Percentiles rank a stretch among this genome's conserved stretches.
phyloP scores from a whole-genome alignment of 495 filamentous ascomycete genomes.

The Penicillium cataractarum region DNA sequence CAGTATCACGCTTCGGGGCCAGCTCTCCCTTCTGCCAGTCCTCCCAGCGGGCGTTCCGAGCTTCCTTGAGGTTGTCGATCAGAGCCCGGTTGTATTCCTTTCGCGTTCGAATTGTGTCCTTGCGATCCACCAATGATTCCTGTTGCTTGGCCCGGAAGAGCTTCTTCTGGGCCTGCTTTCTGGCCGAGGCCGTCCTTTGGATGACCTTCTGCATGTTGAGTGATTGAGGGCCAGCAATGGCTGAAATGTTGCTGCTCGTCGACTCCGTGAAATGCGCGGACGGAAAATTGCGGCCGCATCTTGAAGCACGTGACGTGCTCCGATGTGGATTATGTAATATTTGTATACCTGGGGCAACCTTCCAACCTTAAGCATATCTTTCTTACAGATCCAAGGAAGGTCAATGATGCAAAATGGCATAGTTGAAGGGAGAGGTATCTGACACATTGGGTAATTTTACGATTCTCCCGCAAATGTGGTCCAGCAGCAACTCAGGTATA shows the following conservation, averaged over 20 bases:
- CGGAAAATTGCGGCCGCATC: constrained; percentile 45
- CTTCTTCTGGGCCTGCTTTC: constrained; percentile 60
- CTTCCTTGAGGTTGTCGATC: constrained; percentile 35
- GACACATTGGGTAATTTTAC: too few relatives aligned
- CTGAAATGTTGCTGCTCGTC: constrained; percentile 31
- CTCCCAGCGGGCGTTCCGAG: constrained; percentile 52
- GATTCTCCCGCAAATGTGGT: too few relatives aligned
- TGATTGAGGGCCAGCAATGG: constrained; percentile 36
- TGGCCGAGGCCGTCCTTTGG: constrained; percentile 66
- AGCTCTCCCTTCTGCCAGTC: constrained; percentile 78
- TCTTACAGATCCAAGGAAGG: too few relatives aligned
- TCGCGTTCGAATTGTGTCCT: constrained; percentile 36
- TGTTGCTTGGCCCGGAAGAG: constrained; percentile 47
- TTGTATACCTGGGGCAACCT: neutral
- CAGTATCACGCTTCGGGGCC: constrained; percentile 71
- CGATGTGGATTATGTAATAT: constrained; percentile 8
- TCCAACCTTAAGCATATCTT: too few relatives aligned
- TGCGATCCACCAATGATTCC: constrained; percentile 35
- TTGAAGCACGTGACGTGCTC: constrained; percentile 25
- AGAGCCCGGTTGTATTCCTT: constrained; percentile 40
- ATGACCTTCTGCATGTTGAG: constrained; percentile 75
- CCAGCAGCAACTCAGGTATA: too few relatives aligned
- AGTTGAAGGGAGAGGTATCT: too few relatives aligned
- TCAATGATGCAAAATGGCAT: too few relatives aligned
- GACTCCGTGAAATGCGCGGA: constrained; percentile 20